Evolutionary conservation across 139 green algal species (phyloP).

Genomic region (Dunaliella primolecta): DNA sequence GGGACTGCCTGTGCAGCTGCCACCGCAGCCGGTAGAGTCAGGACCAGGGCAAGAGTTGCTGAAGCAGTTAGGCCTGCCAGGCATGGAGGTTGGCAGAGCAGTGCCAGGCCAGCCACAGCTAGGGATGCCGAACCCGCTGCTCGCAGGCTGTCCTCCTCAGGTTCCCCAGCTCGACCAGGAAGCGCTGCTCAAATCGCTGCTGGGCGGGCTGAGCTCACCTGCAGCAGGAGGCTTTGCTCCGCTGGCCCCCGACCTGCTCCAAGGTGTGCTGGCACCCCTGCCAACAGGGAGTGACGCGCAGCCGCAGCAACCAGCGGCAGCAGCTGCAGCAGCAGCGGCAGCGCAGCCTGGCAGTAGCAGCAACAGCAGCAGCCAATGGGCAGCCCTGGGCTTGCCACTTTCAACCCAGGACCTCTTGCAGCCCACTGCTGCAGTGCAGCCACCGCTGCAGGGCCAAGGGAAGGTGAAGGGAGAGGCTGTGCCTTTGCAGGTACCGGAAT

Average conservation of each 20-base stretch:
- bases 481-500: too few relatives aligned
- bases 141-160: too few relatives aligned
- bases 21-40: not conserved
- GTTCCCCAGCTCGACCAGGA: not conserved
- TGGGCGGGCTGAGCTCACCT: not conserved
- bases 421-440: not conserved
- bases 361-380: too few relatives aligned
- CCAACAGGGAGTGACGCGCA: not conserved
- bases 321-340: not conserved
- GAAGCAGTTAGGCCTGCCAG: not conserved
- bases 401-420: not conserved
- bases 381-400: too few relatives aligned
- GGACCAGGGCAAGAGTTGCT: conserved; percentile 1
- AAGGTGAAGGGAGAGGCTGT: too few relatives aligned
- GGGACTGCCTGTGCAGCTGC: not conserved
- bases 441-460: not conserved
- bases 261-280: not conserved
- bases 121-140: not conserved
- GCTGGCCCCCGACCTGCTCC: too few relatives aligned
- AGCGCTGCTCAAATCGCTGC: not conserved
- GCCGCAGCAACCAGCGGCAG: too few relatives aligned
- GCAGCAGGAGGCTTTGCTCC: not conserved
- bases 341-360: not conserved
- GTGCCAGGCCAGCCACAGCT: not conserved
- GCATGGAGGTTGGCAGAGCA: not conserved